These are phyloP conservation scores for Neospermospora avenae DNA, from an alignment of 2,329 filamentous ascomycete species.

Conservation along the genomic window DNA sequence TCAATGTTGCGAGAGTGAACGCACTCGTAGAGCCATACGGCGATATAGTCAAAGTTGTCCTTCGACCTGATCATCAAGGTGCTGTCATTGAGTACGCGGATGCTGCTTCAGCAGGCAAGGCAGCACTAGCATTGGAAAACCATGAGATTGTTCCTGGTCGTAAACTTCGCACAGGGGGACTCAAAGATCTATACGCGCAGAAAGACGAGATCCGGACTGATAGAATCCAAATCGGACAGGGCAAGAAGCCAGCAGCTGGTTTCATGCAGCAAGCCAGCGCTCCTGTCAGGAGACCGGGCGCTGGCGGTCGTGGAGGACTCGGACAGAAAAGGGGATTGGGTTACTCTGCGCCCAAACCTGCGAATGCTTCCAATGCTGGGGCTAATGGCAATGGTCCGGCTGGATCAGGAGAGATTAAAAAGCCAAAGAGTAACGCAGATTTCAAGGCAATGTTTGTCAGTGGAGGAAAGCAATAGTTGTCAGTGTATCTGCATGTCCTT, in stretches of 20 bases:
- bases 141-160: constrained; percentile 49
- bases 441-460: constrained; percentile 47
- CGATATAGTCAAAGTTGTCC: constrained; percentile 67
- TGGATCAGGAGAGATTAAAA: constrained; percentile 25
- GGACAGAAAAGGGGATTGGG: constrained; percentile 36
- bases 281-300: constrained; percentile 35
- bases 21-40: constrained; percentile 70
- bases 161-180: constrained; percentile 51
- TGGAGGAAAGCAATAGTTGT: constrained; percentile 25
- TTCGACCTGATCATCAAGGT: constrained; percentile 79
- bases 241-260: constrained; percentile 37
- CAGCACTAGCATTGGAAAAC: constrained; percentile 57
- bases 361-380: constrained; percentile 14
- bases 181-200: constrained; percentile 52
- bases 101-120: constrained; percentile 65
- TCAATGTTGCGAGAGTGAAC: constrained; percentile 82
- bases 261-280: constrained; percentile 31
- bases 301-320: constrained; percentile 37
- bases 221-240: constrained; percentile 37
- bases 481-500: not conserved
- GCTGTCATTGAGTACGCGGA: constrained; percentile 81
- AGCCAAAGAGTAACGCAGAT: constrained; percentile 53
- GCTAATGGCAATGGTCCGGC: constrained; percentile 18
- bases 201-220: constrained; percentile 46
- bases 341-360: constrained; percentile 19